Base-by-base conservation (phyloP, 2,329 filamentous ascomycete species). In the Hypoxylon sp. region DNA sequence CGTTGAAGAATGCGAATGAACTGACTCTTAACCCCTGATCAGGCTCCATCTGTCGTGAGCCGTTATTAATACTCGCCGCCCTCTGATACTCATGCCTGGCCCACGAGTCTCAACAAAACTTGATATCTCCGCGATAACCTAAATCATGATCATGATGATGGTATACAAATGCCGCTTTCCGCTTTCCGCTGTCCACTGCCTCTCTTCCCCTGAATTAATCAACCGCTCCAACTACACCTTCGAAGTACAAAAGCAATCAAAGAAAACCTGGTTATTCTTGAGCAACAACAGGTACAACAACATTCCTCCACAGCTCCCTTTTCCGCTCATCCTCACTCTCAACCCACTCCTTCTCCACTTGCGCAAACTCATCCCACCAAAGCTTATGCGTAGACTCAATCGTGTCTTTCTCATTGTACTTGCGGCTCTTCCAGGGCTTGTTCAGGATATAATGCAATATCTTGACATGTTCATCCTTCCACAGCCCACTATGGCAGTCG, bases 281-380 rank as follows among this genome's bases (percentile, higher is more conserved):
- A 54, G 77, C 77, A 59, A 79, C 76, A 32, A 76, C 74, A 21
- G 77, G 77, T 29, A 76, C 72, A 17, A 79, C 76, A 11, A 79
- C 77, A 32, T 66, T 75, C 72, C 72, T 44, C 75, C 75, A 79
- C 31, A 79, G 31, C 52, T 70, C 67, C 65, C 54, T 72, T 68
- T 75, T 78, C 59, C 73, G 55, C 62, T 62, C 72, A 24, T 75
- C 73, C 0, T 46, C n/a, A 21, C 71, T 72, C 48, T 69, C 68
- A 0, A 65, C 57, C 77, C 77, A 79, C 68, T 75, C 71, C 68
- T 62, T 72, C 70, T 78, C 76, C 17, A 76, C 72, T 35, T 63
- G 62, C 37, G 62, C 67, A 17, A 65, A 78, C 54, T 72, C 72
- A 39, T 78, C 76, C 77, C 77, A 79, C 77, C 77, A 79, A 29